Evolutionary conservation across 306 rosid species (phyloP), one percentile per base, ranked within the genome.

Genomic region (Aeschynomene evenia): DNA sequence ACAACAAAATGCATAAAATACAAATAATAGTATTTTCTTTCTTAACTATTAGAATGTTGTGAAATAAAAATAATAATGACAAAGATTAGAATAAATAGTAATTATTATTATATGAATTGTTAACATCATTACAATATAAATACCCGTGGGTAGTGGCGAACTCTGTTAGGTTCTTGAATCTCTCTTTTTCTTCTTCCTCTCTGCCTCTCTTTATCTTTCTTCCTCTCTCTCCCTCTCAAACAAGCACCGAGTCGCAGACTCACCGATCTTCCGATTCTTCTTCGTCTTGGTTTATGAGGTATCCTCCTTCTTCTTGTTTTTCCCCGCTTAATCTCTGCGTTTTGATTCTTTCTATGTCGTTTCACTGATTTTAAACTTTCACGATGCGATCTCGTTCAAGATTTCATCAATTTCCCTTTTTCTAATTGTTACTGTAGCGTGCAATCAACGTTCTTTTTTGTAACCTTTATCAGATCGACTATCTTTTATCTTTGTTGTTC

Each of bases 271-370:
- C 82, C 87, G 98, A 87, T 88, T 76, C 84, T 56, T 59, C 81
- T 71, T 87, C 98, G 89, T 84, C 98, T 81, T 92, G 91, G 98
- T 92, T 92, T 92, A 92, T 92, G 98, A 92, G 98, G 98, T 92
- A 29, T 24, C 42, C 9, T 50, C 14, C 24, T 67, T 7, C 23
- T 0, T n/a, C 20, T 3, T 26, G 20, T 37, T 15, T 36, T 14
- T 13, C 20, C 0, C 7, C 6, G 1, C 40, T 34, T 11, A 18
- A 6, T 23, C 2, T 11, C 9, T 54, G 13, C 14, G 22, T 0
- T 37, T 14, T 4, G 4, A 2, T 48, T 16, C 21, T 26, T 0
- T 16, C 6, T 4, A 36, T 72, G n/a, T 3, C 23, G 2, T 29
- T 72, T 72, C 49, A 5, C 61, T 7, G 81, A 76, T 71, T 75